phyloP scores from a whole-genome alignment of 306 rosid species.

The Nissolia schottii region DNA sequence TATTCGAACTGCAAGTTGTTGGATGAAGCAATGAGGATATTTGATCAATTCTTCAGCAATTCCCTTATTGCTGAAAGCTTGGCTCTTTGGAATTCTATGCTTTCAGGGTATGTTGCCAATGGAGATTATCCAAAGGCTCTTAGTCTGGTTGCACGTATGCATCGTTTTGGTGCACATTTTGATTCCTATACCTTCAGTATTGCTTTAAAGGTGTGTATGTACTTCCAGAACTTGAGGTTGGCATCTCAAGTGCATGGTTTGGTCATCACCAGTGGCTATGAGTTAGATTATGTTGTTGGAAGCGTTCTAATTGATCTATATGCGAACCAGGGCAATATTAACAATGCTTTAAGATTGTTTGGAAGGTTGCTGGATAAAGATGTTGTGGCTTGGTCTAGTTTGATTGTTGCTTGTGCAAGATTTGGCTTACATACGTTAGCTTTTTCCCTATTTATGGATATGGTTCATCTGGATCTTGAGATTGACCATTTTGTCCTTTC shows the following conservation, averaged over 20 bases:
- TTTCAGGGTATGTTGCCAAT: conserved; percentile 65
- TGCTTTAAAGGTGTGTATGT: conserved; percentile 64
- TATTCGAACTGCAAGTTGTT: conserved; percentile 63
- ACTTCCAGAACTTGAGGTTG: conserved; percentile 43
- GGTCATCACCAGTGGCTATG: conserved; percentile 58
- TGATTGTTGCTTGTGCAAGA: conserved; percentile 72
- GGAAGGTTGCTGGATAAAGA: conserved; percentile 65
- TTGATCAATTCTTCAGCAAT: conserved; percentile 34
- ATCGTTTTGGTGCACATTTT: conserved; percentile 45
- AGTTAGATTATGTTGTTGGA: conserved; percentile 63
- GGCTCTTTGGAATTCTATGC: conserved; percentile 77
- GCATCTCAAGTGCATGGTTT: conserved; percentile 77
- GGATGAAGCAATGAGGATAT: conserved; percentile 48
- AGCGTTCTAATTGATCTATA: conserved; percentile 69
- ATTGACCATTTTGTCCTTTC: conserved; percentile 75
- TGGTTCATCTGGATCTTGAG: conserved; percentile 48
- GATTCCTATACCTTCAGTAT: conserved; percentile 65
- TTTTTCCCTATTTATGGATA: conserved; percentile 54
- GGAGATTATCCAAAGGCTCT: conserved; percentile 46
- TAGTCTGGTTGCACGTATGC: conserved; percentile 40
- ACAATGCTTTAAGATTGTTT: conserved; percentile 53
- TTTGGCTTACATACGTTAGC: conserved; percentile 48
- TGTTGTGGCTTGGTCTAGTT: conserved; percentile 73
- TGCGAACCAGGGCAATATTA: conserved; percentile 50
- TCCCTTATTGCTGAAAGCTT: conserved; percentile 38